Conservation (phyloP, 345 rosid genomes). For the Aethionema arabicum region DNA sequence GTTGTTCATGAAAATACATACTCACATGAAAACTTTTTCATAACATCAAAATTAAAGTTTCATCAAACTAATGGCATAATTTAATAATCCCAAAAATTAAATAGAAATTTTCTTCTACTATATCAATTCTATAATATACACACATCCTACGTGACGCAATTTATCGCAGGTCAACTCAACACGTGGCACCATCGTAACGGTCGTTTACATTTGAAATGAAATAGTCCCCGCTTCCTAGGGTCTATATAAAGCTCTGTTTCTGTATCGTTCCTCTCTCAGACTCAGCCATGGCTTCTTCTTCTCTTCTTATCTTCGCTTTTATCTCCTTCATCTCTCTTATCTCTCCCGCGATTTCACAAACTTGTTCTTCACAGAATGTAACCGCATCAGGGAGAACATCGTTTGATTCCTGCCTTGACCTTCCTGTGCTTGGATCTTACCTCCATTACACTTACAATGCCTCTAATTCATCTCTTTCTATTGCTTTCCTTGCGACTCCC, state of each 20-base stretch:
- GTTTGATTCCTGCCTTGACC: constrained; percentile 49
- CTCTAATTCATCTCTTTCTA: constrained; percentile 64
- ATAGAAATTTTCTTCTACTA: no score
- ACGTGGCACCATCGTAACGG: constrained; percentile 34
- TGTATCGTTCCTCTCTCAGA: background rate
- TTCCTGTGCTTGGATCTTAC: constrained; percentile 48
- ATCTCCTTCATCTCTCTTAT: constrained; percentile 34
- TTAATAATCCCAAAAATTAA: no score
- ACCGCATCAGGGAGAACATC: constrained; percentile 20
- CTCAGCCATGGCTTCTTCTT: background rate
- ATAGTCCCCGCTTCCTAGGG: background rate
- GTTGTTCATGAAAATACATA: no score
- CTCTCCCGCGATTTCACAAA: constrained; percentile 48
- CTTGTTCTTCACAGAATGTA: constrained; percentile 57
- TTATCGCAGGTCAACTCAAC: constrained; percentile 21
- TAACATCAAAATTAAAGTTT: no score
- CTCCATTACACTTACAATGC: constrained; percentile 74
- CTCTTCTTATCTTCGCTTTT: constrained; percentile 13
- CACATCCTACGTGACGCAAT: constrained; percentile 29
- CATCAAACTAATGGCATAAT: no score
- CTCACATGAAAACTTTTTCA: no score
- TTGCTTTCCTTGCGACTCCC: constrained; percentile 69
- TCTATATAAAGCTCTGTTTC: constrained; percentile 21
- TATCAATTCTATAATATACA: no score
- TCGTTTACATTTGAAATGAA: background rate